Base-by-base conservation (phyloP, 169 alveolate species). In the Plasmodium vivax region DNA sequence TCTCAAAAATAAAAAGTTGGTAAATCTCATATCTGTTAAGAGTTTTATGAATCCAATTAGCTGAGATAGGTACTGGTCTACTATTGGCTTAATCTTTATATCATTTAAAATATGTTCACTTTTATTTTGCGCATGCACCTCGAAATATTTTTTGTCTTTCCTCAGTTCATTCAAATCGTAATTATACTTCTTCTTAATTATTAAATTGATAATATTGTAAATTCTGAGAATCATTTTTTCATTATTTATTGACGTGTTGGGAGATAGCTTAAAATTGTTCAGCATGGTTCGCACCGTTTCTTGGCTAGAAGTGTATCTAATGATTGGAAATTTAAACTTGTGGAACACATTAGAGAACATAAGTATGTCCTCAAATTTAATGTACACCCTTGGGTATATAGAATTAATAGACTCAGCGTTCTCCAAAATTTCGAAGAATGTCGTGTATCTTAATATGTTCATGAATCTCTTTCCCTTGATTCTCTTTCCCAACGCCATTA, bases 21-120 rank as follows among this genome's bases (percentile, higher is more conserved):
- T 92, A 82, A 92, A 82, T 71, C 77, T 83, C 95, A 92, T 92
- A 41, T 92, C 95, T 74, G 95, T 82, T 82, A 92, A 82, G 27
- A 92, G 62, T 51, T 92, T 81, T 71, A 92, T 36, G 77, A 82
- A 92, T 71, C 95, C 95, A 4, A 83, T 36, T 82, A 92, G 77
- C n/a, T 92, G 95, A 58, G 16, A 16, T 47, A 92, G 56, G 62
- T 92, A 92, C 9, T 82, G 45, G 19, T 81, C 85, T 10, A 92
- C 30, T 12, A 43, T 38, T 36, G 32, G 82, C 36, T 47, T 45
- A 1, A 82, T 45, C 3, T 82, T 62, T 7, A 92, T 43, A 19
- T 72, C 34, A 32, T 92, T 82, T 34, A 92, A 19, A 3, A 83
- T 72, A 62, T 90, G 58, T 14, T 58, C 83, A 58, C 32, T 79